Evolutionary conservation across 1,284 basidiomycete genomes (phyloP).

Genomic region (Cutaneotrichosporon sp.): DNA sequence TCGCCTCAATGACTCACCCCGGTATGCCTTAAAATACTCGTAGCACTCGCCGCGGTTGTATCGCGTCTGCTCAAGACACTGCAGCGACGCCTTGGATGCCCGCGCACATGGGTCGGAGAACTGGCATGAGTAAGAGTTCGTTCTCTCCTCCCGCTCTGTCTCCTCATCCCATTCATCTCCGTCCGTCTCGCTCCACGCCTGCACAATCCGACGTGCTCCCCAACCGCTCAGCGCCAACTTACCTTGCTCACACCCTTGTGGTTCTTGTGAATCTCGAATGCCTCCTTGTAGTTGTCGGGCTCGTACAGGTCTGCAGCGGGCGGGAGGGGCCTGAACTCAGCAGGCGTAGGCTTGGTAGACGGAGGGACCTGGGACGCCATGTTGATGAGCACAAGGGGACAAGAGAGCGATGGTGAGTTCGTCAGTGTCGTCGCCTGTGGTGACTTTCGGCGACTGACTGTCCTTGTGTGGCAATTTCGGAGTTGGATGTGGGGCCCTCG

Average conservation of each 20-base stretch:
- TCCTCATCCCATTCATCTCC: no score
- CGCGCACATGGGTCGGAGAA: slow-evolving; percentile 46
- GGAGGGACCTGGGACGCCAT: slow-evolving; percentile 47
- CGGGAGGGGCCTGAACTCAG: slow-evolving; percentile 30
- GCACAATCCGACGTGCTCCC: neutral
- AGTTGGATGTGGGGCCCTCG: neutral
- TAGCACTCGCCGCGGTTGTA: slow-evolving; percentile 49
- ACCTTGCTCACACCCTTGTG: slow-evolving; percentile 30
- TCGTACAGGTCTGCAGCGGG: slow-evolving; percentile 34
- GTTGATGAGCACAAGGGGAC: neutral
- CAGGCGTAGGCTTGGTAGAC: slow-evolving; percentile 34
- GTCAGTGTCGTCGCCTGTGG: no score
- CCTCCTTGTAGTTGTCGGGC: slow-evolving; percentile 45
- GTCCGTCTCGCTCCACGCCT: neutral
- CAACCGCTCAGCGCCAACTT: neutral
- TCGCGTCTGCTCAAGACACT: slow-evolving; percentile 46
- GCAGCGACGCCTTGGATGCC: slow-evolving; percentile 43
- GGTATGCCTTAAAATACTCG: slow-evolving; percentile 47
- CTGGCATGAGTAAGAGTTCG: slow-evolving; percentile 12
- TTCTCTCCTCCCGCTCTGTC: no score
- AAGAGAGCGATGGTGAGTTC: no score
- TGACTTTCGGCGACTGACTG: no score
- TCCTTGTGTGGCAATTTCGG: neutral
- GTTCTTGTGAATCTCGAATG: slow-evolving; percentile 31
- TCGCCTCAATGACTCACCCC: slow-evolving; percentile 12